phyloP scores from a whole-genome alignment of 441 rosid genomes.

The Hura crepitans region DNA sequence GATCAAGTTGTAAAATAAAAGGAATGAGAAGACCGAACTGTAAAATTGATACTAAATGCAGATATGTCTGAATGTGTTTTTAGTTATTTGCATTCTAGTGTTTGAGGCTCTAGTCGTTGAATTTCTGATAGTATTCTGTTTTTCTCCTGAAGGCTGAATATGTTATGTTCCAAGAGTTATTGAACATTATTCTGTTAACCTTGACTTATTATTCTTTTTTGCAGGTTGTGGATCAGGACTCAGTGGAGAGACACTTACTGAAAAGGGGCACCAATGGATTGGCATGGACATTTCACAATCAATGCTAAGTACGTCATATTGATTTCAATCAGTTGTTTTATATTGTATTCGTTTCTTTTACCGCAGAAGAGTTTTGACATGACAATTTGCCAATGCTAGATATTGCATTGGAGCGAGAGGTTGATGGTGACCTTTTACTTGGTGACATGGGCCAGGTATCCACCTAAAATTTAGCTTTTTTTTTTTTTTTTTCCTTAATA shows the following conservation, averaged over 20 bases:
- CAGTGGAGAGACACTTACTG: slow-evolving; percentile 83
- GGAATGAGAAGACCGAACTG: no score
- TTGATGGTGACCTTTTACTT: slow-evolving; percentile 84
- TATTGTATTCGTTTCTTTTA: neutral
- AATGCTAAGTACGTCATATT: slow-evolving; percentile 55
- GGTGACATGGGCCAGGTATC: slow-evolving; percentile 94
- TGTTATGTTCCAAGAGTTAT: no score
- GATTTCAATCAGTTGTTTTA: neutral
- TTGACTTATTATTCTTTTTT: slow-evolving; percentile 15
- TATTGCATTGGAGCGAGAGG: slow-evolving; percentile 79
- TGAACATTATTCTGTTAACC: neutral
- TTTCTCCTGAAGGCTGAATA: neutral
- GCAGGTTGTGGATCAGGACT: slow-evolving; percentile 91
- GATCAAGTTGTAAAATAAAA: no score
- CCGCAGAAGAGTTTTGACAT: neutral
- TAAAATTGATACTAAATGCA: no score
- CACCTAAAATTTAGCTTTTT: neutral
- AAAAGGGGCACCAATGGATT: slow-evolving; percentile 76
- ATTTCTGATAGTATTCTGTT: neutral
- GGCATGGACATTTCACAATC: slow-evolving; percentile 86
- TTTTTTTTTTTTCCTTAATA: neutral
- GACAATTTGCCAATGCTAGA: slow-evolving; percentile 33
- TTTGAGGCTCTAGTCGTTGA: neutral
- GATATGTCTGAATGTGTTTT: neutral
- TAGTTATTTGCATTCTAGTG: neutral